Base-by-base conservation (phyloP, 1,284 basidiomycete species). In the Heterobasidion occidentale region DNA sequence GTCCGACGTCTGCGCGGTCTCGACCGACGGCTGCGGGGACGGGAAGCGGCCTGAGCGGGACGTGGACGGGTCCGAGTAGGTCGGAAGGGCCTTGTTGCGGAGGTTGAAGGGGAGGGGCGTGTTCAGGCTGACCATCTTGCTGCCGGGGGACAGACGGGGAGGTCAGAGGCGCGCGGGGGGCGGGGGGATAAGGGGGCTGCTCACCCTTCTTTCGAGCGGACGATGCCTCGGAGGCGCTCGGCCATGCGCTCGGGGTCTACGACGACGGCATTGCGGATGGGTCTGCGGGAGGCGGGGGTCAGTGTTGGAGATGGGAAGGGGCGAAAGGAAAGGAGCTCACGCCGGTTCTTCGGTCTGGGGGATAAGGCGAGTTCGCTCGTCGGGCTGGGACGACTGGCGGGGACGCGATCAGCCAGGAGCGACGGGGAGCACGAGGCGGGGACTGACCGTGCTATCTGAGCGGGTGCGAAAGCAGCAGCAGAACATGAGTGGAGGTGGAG, bases 71-170 rank as follows among this genome's bases (percentile, higher is more conserved):
- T 75, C 67, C 49, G 65, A 60, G 14, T 53, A 60, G 0, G 59
- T 60, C 42, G 75, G 71, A 20, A 76, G 60, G 9, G 68, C 64
- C 56, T 74, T 76, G 64, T 80, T 77, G 68, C 81, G 79, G 20
- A 88, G 74, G 65, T 84, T 83, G 72, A 88, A 88, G 0, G 85
- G 86, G 33, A 83, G 75, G 38, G 74, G 74, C 5, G 82, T 78
- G 57, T 77, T 77, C 14, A 88, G 77, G 56, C 85, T 86, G 60
- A 88, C 85, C 86, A 88, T 88, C 76, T 83, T 85, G 47, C 86
- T 87, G 66, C 14, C 15, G 12, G 15, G 14, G 17, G 9, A 38
- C 51, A 54, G 49, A 48, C 54, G 52, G 56, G 49, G 47, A n/a
- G 52, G 42, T 46, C 56, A 51, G 48, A 46, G 51, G 50, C 44